These are phyloP conservation scores for Leptoxyphium fumago DNA, from an alignment of 2,329 filamentous ascomycete genomes.

Conservation along the genomic window DNA sequence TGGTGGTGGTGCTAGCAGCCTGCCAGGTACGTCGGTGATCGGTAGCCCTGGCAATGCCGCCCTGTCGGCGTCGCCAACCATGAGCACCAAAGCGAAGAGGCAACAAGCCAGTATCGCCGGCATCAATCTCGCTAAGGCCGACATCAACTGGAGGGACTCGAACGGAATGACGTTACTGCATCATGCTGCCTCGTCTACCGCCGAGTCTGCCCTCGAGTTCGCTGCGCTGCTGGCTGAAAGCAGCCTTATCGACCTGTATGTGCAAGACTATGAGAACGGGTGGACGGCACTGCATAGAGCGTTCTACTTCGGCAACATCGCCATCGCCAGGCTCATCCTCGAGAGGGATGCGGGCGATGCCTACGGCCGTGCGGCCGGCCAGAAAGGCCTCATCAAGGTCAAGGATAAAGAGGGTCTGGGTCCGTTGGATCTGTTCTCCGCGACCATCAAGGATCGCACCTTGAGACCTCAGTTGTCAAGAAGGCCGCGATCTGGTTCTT, in stretches of 20 bases:
- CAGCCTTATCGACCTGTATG: slow-evolving; percentile 70
- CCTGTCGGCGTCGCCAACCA: slow-evolving; percentile 31
- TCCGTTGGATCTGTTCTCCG: slow-evolving; percentile 82
- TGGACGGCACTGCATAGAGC: slow-evolving; percentile 93
- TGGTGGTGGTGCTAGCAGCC: slow-evolving; percentile 18
- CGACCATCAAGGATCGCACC: slow-evolving; percentile 69
- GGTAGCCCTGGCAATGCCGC: slow-evolving; percentile 27
- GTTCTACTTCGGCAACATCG: slow-evolving; percentile 77
- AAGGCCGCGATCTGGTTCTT: slow-evolving; percentile 17
- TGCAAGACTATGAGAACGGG: slow-evolving; percentile 78
- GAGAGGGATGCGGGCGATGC: slow-evolving; percentile 59
- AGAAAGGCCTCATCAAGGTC: slow-evolving; percentile 67
- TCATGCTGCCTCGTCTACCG: slow-evolving; percentile 63
- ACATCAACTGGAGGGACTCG: slow-evolving; percentile 75
- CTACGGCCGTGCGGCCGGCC: slow-evolving; percentile 44
- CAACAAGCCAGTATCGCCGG: slow-evolving; percentile 14
- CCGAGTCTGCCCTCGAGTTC: slow-evolving; percentile 55
- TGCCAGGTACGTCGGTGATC: slow-evolving; percentile 17
- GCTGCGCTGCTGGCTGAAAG: slow-evolving; percentile 68
- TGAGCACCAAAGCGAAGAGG: slow-evolving; percentile 22
- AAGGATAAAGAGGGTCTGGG: slow-evolving; percentile 93
- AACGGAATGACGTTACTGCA: slow-evolving; percentile 72
- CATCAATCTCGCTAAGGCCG: slow-evolving; percentile 39
- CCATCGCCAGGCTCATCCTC: slow-evolving; percentile 69
- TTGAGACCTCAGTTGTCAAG: slow-evolving; percentile 29